These are phyloP conservation scores for Cladosporium sp. DNA, from an alignment of 2,329 filamentous ascomycete species.

Conservation along the genomic window DNA sequence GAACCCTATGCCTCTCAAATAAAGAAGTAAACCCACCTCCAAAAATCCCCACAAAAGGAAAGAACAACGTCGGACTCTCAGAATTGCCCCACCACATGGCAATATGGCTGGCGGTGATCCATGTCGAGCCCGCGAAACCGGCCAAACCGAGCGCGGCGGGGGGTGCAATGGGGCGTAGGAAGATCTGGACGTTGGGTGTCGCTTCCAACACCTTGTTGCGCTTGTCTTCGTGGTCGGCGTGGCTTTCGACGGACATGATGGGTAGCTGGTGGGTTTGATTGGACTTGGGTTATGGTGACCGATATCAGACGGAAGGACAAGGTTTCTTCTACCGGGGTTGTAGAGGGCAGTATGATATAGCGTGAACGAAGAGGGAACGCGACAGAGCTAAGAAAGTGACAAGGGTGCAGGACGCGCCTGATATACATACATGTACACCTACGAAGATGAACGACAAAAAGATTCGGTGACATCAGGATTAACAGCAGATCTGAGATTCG, in stretches of 20 bases:
- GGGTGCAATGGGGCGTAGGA: conserved; percentile 28
- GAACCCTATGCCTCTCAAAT: not conserved
- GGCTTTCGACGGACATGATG: conserved; percentile 9
- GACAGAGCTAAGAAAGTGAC: no score
- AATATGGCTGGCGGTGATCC: conserved; percentile 24
- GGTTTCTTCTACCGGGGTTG: no score
- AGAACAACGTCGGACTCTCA: conserved; percentile 25
- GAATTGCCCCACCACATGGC: conserved; percentile 21
- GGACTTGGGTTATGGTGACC: not conserved
- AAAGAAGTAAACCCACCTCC: conserved; percentile 10
- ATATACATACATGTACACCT: no score
- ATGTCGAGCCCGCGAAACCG: conserved; percentile 28
- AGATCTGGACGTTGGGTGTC: conserved; percentile 23
- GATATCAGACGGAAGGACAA: no score
- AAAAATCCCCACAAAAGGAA: conserved; percentile 27
- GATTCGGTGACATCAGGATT: not conserved
- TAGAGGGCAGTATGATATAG: no score
- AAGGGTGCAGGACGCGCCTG: not conserved
- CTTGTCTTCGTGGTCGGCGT: conserved; percentile 7
- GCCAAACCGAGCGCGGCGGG: conserved; percentile 28
- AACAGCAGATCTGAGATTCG: not conserved
- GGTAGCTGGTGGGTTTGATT: not conserved
- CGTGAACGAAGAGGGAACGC: no score
- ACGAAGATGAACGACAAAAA: not conserved
- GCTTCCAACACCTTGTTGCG: conserved; percentile 1